Evolutionary conservation across 495 filamentous ascomycete species (phyloP), one percentile per base, ranked within the genome.

Genomic region (Cercophora newfieldiana): DNA sequence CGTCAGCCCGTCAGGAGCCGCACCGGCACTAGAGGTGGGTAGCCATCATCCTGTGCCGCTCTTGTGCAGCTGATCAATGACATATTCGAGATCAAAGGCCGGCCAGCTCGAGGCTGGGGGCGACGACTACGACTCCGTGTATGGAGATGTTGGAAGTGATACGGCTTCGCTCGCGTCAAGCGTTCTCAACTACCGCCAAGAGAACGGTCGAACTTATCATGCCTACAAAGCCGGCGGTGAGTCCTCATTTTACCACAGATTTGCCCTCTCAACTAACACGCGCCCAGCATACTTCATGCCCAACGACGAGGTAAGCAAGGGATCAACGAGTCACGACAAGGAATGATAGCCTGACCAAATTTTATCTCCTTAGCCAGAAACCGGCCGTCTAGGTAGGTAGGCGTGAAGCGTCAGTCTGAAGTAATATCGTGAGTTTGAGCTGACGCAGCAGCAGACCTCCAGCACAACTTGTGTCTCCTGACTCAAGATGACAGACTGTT

Each of bases 391-490:
- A 19, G 37, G 44, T 50, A 30, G 50, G 59, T 30, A 21, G 0
- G 18, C 8, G 18, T 18, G 0, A 18, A 1, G 14, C 8, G 2
- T 47, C 37, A 47, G 8, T 47, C 2, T 22, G 50, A 16, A 22
- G 33, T 14, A 48, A 29, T 18, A 6, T 44, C 1, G n/a, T n/a
- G 18, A 3, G 3, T 4, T 14, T 44, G 18, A 54, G 21, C 48
- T 60, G 33, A 60, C 61, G 7, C 14, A 48, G 3, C 10, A 31
- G 7, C 57, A 71, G 75, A 77, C 60, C 67, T 85, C 25, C 82
- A 85, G 71, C 82, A 85, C 65, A 76, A 83, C 49, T 55, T 84
- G 18, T 81, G 77, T 58, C 67, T 69, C 14, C 66, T 84, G 8
- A 82, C 74, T 3, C 72, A 81, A 47, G 78, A 78, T 56, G 74